Conservation (phyloP, 345 rosid genomes). For the Lepidium africanum region DNA sequence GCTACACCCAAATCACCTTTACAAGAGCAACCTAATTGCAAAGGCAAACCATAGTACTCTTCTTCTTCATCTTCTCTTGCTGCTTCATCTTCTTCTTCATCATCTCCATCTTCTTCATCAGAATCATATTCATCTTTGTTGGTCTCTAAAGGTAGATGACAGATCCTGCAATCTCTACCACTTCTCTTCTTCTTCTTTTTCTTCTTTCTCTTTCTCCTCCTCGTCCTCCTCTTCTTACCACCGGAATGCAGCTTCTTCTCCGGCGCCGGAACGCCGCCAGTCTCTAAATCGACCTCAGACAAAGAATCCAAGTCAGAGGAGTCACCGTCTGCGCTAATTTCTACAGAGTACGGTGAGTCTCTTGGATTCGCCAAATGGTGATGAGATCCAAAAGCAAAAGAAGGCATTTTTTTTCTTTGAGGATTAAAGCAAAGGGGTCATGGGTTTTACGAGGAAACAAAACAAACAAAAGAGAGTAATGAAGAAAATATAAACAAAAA, state of each 20-base stretch:
- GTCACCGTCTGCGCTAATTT: slow-evolving; percentile 34
- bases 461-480: not conserved
- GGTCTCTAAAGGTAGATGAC: slow-evolving; percentile 46
- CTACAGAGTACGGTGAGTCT: slow-evolving; percentile 30
- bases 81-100: not conserved
- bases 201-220: slow-evolving; percentile 19
- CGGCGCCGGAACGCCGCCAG: slow-evolving; percentile 28
- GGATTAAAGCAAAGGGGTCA: slow-evolving; percentile 29
- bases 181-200: slow-evolving; percentile 14
- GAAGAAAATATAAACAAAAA: not conserved
- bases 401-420: slow-evolving; percentile 30
- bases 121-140: slow-evolving; percentile 14
- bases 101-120: slow-evolving; percentile 18
- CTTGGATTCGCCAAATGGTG: slow-evolving; percentile 31
- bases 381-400: slow-evolving; percentile 29
- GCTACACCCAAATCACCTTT: slow-evolving; percentile 54
- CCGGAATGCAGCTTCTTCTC: slow-evolving; percentile 33
- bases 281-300: slow-evolving; percentile 48
- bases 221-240: slow-evolving; percentile 18
- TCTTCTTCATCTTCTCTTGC: slow-evolving; percentile 20
- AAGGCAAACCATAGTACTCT: slow-evolving; percentile 32
- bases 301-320: slow-evolving; percentile 38
- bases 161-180: slow-evolving; percentile 60
- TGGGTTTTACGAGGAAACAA: slow-evolving; percentile 27
- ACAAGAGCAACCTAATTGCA: slow-evolving; percentile 49